These are phyloP conservation scores for Wickerhamia fluorescens DNA, from an alignment of 805 yeast genomes.

Conservation along the genomic window DNA sequence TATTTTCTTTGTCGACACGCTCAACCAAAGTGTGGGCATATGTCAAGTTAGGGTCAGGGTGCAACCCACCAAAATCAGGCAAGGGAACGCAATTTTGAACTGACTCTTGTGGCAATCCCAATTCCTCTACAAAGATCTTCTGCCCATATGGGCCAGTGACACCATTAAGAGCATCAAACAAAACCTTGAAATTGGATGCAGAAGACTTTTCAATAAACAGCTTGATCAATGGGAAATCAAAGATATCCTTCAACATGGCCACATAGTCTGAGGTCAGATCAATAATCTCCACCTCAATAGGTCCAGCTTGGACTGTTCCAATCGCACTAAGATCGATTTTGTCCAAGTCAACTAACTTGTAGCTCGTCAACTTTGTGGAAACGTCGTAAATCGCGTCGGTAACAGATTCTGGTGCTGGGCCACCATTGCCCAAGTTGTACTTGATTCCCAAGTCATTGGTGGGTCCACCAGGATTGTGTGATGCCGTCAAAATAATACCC, in stretches of 20 bases:
- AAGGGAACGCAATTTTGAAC: conserved; percentile 75
- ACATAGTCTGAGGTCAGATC: conserved; percentile 79
- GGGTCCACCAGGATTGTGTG: conserved; percentile 98
- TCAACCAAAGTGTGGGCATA: conserved; percentile 85
- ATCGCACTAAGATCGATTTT: conserved; percentile 53
- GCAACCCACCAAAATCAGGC: conserved; percentile 95
- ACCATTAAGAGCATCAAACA: conserved; percentile 90
- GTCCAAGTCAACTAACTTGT: conserved; percentile 58
- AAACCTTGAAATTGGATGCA: conserved; percentile 53
- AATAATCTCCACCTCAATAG: conserved; percentile 63
- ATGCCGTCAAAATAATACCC: conserved; percentile 92
- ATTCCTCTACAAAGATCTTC: conserved; percentile 75
- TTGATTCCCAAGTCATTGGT: conserved; percentile 88
- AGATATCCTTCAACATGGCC: conserved; percentile 70
- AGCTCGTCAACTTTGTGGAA: conserved; percentile 51
- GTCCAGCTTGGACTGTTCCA: conserved; percentile 46
- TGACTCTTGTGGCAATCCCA: conserved; percentile 63
- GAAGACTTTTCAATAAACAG: conserved; percentile 50
- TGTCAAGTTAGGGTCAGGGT: conserved; percentile 96
- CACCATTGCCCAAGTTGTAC: conserved; percentile 92
- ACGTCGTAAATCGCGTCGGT: conserved; percentile 79
- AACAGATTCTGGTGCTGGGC: conserved; percentile 95
- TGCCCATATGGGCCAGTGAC: conserved; percentile 95
- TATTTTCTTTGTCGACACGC: conserved; percentile 71
- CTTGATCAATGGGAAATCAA: conserved; percentile 79